Evolutionary conservation across 2,329 filamentous ascomycete genomes (phyloP).

Genomic region (Venturiaceae sp.): DNA sequence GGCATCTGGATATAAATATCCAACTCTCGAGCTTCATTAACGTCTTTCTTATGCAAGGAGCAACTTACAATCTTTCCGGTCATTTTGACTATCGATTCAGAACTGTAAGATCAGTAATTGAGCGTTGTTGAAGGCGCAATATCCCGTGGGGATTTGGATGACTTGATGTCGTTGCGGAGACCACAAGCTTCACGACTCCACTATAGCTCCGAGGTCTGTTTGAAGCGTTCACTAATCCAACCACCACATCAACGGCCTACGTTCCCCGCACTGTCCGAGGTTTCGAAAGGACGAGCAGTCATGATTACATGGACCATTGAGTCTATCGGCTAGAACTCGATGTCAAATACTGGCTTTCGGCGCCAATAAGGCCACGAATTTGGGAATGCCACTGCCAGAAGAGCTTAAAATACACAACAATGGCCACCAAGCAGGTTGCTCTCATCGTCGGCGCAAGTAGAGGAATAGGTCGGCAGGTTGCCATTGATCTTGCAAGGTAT

Average conservation of each 20-base stretch:
- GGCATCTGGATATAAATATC: no score
- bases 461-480: slow-evolving; percentile 73
- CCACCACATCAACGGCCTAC: background rate
- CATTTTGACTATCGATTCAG: slow-evolving; percentile 33
- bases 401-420: no score
- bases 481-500: slow-evolving; percentile 59
- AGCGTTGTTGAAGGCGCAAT: background rate
- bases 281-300: background rate
- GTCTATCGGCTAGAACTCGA: background rate
- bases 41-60: no score
- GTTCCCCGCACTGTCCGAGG: background rate
- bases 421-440: slow-evolving; percentile 43
- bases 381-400: background rate
- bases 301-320: background rate
- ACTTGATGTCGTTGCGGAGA: background rate
- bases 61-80: slow-evolving; percentile 40
- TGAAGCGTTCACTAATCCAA: background rate
- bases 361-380: background rate
- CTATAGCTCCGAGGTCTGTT: background rate
- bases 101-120: background rate
- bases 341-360: background rate
- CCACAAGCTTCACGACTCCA: background rate
- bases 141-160: background rate
- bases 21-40: no score
- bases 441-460: slow-evolving; percentile 67